Evolutionary conservation across 768 basidiomycete genomes (phyloP), one percentile per base, ranked within the genome.

Genomic region (Solioccasus polychromus): DNA sequence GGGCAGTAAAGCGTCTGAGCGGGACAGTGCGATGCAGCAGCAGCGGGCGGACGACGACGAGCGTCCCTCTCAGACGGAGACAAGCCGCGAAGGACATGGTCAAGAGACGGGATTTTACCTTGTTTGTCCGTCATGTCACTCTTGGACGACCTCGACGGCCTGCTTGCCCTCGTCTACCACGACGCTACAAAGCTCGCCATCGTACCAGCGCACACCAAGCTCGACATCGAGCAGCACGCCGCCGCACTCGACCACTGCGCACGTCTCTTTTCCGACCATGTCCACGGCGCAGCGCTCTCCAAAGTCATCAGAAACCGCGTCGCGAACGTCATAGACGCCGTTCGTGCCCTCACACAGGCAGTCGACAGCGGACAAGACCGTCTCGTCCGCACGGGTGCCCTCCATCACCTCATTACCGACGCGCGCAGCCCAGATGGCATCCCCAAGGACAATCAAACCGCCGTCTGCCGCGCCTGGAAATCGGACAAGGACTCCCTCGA

Each of bases 161-260:
- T 87, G 28, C 70, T 86, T 35, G 68, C 78, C 5, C 71, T 85
- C 50, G 57, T 86, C n/a, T 70, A 83, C 60, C 62, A 68, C 18
- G 65, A 74, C 24, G 67, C 76, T 5, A 86, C 83, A 17, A 86
- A 83, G 56, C 61, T 85, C 20, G 71, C 85, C 4, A 73, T 88
- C 26, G 71, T 76, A 2, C 71, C 85, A 40, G 85, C 82, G 34
- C 80, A 83, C 5, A 62, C 77, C 4, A 69, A 84, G 43, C 75
- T 68, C 44, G 82, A 84, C 48, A 67, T 83, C 32, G 64, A 74
- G 4, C 66, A 70, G 22, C 73, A 78, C 44, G 58, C 76, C 36
- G 64, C 75, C 10, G 73, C 76, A 0, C 65, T 84, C 35, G 66
- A 73, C 1, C 78, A 80, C 52, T 82, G 78, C 42, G 64, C 68